Base-by-base conservation (phyloP, 768 basidiomycete genomes). In the Mycena latifolia region DNA sequence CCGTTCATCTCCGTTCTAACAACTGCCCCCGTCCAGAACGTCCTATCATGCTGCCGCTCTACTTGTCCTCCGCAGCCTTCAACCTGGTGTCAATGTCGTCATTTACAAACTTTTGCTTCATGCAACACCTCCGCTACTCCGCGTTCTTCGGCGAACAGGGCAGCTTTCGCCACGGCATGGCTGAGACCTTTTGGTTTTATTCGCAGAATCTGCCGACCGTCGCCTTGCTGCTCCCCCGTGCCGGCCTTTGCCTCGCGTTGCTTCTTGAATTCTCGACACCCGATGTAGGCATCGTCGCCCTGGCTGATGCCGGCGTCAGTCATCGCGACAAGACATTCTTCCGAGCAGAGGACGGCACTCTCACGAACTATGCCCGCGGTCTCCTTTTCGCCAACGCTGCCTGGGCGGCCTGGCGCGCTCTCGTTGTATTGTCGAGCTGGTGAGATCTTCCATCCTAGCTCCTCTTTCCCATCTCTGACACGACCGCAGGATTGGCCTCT, bases 201-300 rank as follows among this genome's bases (percentile, higher is more conserved):
- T 89, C 94, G 1, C 95, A 97, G 80, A 94, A 95, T 73, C 75
- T 91, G 37, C 91, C 95, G 6, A 93, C 92, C 0, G 88, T 96
- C 45, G 85, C 88, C 11, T 84, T 94, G n/a, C 85, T 96, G 45
- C 80, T 97, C 22, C 95, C 95, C 27, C 87, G 95, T 64, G 93
- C 93, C 31, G 94, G 88, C 11, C 80, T 97, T 43, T 84, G 83
- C 45, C 78, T 96, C 6, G 89, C 92, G 0, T 77, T 95, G 29
- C 83, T 96, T n/a, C 77, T 95, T 48, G 77, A 85, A 0, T 92
- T 89, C 76, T 86, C 85, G 56, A 74, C 79, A 20, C 79, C 88
- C 3, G 79, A 85, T 55, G 80, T 84, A 24, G 83, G 78, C 63
- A 79, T 80, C 46, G 78, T 86, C 18, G 78, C 79, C 52, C 78